phyloP scores from a whole-genome alignment of 2,329 filamentous ascomycete genomes.

The Fusarium begoniae region DNA sequence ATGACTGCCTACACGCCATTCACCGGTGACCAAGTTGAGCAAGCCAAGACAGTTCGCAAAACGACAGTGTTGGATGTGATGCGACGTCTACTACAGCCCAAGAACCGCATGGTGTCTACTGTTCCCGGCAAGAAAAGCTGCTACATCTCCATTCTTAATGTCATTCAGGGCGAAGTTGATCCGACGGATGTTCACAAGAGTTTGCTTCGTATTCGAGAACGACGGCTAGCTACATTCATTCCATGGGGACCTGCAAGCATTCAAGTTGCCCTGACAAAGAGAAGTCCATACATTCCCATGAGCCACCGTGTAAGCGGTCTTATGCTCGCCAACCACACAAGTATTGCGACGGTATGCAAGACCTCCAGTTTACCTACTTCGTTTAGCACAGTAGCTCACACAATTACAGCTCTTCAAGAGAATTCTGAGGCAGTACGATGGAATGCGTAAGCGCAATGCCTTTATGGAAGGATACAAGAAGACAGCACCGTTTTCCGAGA shows the following conservation, averaged over 20 bases:
- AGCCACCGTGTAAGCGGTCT: conserved; percentile 93
- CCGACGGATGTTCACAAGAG: conserved; percentile 99
- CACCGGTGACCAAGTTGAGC: conserved; percentile 93
- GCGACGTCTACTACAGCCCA: conserved; percentile 92
- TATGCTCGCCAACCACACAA: conserved; percentile 98
- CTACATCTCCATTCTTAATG: conserved; percentile 98
- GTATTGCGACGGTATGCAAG: conserved; percentile 80
- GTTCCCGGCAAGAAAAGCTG: conserved; percentile 96
- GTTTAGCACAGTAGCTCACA: background rate
- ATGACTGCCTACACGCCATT: conserved; percentile 99
- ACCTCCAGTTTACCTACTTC: background rate
- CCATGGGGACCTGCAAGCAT: conserved; percentile 98
- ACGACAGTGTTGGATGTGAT: conserved; percentile 98
- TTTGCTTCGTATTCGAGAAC: conserved; percentile 91
- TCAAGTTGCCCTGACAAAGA: conserved; percentile 95
- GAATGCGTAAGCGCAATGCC: conserved; percentile 93
- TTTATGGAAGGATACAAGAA: conserved; percentile 98
- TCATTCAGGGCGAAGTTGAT: conserved; percentile 98
- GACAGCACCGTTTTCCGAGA: conserved; percentile 91
- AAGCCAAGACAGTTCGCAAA: conserved; percentile 97
- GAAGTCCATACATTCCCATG: conserved; percentile 94
- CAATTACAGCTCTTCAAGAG: conserved; percentile 82
- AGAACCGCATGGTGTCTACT: conserved; percentile 99
- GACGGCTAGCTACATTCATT: conserved; percentile 93
- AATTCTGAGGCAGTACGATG: conserved; percentile 91